These are phyloP conservation scores for Mucor velutinosus DNA, from an alignment of 371 early-diverging fungal species.

Conservation along the genomic window DNA sequence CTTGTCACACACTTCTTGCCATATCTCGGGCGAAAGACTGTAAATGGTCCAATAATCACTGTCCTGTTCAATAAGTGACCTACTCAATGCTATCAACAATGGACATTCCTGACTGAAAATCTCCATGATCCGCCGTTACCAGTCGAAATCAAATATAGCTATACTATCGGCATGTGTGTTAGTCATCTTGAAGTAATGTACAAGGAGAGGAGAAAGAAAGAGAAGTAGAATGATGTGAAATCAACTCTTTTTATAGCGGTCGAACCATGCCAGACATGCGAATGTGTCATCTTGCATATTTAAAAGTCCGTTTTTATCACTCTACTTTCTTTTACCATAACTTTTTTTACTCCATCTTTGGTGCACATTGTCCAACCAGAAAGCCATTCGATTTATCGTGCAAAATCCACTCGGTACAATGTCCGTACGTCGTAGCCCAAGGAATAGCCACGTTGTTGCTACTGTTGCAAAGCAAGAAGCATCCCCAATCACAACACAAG, in stretches of 20 bases:
- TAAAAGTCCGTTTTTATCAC: background rate
- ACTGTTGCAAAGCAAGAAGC: background rate
- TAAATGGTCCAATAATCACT: constrained; percentile 67
- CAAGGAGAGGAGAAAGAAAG: background rate
- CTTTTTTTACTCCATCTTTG: background rate
- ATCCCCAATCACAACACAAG: background rate
- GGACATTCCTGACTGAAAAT: background rate
- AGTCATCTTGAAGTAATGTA: background rate
- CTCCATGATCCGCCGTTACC: constrained; percentile 30
- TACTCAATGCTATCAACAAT: constrained; percentile 4
- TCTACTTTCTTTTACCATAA: background rate
- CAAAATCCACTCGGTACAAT: background rate
- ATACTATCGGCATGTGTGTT: constrained; percentile 14
- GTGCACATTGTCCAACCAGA: constrained; percentile 6
- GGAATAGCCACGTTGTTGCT: background rate
- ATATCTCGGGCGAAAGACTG: constrained; percentile 43
- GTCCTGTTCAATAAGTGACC: constrained; percentile 77
- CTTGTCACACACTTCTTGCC: constrained; percentile 28
- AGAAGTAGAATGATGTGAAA: background rate
- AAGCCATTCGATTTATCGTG: background rate
- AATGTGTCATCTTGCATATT: background rate
- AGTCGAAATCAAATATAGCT: constrained; percentile 78
- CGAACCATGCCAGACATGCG: background rate
- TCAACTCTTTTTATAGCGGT: background rate
- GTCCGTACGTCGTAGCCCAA: constrained; percentile 11